Conservation (phyloP, 306 rosid species). For the Prunus persica region Prunus_persica_NCBIv2 NC_034011.1:7625501-7626000, state of each 20-base stretch:
- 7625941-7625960: constrained; percentile 32
- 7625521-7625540: constrained; percentile 85
- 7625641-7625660: constrained; percentile 83
- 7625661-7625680: constrained; percentile 81
- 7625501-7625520: constrained; percentile 87
- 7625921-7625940: constrained; percentile 54
- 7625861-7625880: constrained; percentile 52
- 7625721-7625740: constrained; percentile 77
- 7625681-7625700: constrained; percentile 66
- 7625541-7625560: constrained; percentile 65
- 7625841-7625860: constrained; percentile 48
- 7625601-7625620: constrained; percentile 62
- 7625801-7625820: constrained; percentile 64
- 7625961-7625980: constrained; percentile 48
- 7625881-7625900: constrained; percentile 31
- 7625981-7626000: constrained; percentile 65
- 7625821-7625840: constrained; percentile 72
- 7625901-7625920: constrained; percentile 40
- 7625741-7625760: constrained; percentile 63
- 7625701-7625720: constrained; percentile 82
- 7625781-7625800: constrained; percentile 59
- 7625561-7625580: constrained; percentile 51
- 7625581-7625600: constrained; percentile 40
- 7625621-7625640: constrained; percentile 57
- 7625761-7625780: constrained; percentile 80